These are phyloP conservation scores for Clavispora vitiphila DNA, from an alignment of 805 yeast species.

Conservation along the genomic window DNA sequence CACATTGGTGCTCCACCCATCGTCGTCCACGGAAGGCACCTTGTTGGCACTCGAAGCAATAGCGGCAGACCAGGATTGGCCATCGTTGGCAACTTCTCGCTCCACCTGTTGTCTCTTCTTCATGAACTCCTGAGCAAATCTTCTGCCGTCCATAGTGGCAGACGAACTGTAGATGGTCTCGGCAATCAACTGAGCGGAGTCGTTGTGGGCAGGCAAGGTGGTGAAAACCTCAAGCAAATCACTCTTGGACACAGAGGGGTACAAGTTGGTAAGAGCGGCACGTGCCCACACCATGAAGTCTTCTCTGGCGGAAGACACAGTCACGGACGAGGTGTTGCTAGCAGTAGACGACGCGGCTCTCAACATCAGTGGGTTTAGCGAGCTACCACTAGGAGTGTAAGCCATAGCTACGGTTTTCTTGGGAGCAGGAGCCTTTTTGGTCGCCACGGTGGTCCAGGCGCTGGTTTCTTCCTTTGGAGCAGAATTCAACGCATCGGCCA, in stretches of 20 bases:
- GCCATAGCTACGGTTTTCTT: constrained; percentile 19
- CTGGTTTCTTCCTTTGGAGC: constrained; percentile 21
- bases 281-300: constrained; percentile 74
- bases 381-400: constrained; percentile 15
- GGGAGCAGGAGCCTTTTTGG: constrained; percentile 30
- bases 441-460: constrained; percentile 39
- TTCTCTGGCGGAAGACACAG: constrained; percentile 32
- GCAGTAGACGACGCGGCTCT: constrained; percentile 33
- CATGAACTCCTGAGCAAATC: constrained; percentile 87
- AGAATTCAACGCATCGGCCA: constrained; percentile 29
- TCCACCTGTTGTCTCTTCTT: constrained; percentile 75
- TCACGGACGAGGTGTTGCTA: constrained; percentile 16
- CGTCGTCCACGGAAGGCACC: constrained; percentile 35
- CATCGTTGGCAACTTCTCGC: constrained; percentile 38
- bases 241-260: constrained; percentile 69
- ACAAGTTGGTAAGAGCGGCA: constrained; percentile 57
- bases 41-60: constrained; percentile 41
- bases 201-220: constrained; percentile 66
- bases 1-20: constrained; percentile 43
- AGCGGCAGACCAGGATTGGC: constrained; percentile 71
- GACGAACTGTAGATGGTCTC: constrained; percentile 89
- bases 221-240: constrained; percentile 77
- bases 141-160: constrained; percentile 87
- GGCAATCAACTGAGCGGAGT: constrained; percentile 79
- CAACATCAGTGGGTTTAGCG: constrained; percentile 26